Percentiles rank a stretch among this genome's conserved stretches.
Conservation (phyloP, 257 asterid genomes). For the Capsicum pubescens region DNA sequence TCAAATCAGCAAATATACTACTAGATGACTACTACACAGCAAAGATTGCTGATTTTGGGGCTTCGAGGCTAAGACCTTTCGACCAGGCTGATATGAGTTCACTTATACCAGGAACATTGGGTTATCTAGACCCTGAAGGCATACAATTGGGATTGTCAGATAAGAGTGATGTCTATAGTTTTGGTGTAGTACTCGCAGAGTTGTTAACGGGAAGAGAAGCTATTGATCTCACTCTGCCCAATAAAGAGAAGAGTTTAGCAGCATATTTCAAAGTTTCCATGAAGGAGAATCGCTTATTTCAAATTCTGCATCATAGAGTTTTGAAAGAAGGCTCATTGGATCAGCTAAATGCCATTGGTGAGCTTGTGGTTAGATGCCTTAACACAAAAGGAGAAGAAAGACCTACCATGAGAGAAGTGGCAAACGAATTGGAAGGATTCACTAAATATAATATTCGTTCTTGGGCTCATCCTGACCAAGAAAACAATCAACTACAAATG, state of each 20-base stretch:
- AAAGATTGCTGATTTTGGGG: not conserved
- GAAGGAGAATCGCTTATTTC: conserved; percentile 22
- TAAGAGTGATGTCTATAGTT: not conserved
- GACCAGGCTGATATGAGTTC: conserved; percentile 8
- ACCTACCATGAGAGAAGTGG: conserved; percentile 21
- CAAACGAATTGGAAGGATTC: not conserved
- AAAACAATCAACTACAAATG: conserved; percentile 1
- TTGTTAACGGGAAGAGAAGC: not conserved
- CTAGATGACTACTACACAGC: conserved; percentile 8
- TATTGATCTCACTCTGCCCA: not conserved
- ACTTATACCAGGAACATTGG: not conserved
- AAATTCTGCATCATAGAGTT: not conserved
- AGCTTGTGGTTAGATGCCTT: conserved; percentile 13
- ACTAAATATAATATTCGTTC: not conserved
- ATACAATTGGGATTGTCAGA: conserved; percentile 10
- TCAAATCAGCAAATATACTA: not conserved
- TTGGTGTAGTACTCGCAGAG: not conserved
- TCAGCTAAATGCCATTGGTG: not conserved
- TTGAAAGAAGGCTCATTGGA: conserved; percentile 17
- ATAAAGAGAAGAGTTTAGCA: not conserved
- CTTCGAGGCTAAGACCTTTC: conserved; percentile 17
- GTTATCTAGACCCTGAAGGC: conserved; percentile 6
- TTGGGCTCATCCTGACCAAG: not conserved
- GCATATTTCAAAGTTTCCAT: not conserved
- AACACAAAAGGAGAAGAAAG: conserved; percentile 21